A percentile compares a stretch with the other conserved stretches of the same genome.
phyloP scores from a whole-genome alignment of 2,329 filamentous ascomycete genomes.

The Elsinoe necatrix region DNA sequence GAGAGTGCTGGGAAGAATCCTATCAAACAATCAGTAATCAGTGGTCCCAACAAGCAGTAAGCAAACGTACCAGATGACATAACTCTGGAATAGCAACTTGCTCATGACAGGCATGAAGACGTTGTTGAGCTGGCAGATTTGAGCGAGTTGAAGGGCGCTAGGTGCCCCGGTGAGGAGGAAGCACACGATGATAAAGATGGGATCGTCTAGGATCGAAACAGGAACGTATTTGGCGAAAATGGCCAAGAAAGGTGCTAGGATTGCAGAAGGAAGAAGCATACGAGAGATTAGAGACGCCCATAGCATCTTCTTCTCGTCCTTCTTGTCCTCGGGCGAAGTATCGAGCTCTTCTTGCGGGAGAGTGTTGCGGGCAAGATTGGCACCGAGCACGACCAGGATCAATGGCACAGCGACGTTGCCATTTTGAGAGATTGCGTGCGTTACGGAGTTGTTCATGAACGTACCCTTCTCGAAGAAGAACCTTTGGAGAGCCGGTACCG shows the following conservation, averaged over 20 bases:
- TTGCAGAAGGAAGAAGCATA: constrained; percentile 82
- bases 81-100: constrained; percentile 87
- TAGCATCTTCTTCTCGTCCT: constrained; percentile 65
- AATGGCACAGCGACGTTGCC: constrained; percentile 88
- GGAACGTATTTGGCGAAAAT: constrained; percentile 82
- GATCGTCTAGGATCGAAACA: constrained; percentile 90
- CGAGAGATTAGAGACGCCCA: constrained; percentile 77
- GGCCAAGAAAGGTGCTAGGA: constrained; percentile 88
- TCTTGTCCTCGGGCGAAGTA: constrained; percentile 60
- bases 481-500: constrained; percentile 69
- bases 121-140: constrained; percentile 97
- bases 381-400: constrained; percentile 89
- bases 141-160: constrained; percentile 84
- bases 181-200: constrained; percentile 96
- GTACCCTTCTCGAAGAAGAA: constrained; percentile 84
- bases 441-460: constrained; percentile 88
- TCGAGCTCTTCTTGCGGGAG: constrained; percentile 57
- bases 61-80: constrained; percentile 72
- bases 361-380: constrained; percentile 88
- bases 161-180: constrained; percentile 93
- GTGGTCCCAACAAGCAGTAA: neutral
- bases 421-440: constrained; percentile 73
- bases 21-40: constrained; percentile 28
- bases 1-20: constrained; percentile 89
- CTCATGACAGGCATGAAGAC: constrained; percentile 96